Base-by-base conservation (phyloP, 495 filamentous ascomycete genomes). In the Lasiosphaeris hirsuta region DNA sequence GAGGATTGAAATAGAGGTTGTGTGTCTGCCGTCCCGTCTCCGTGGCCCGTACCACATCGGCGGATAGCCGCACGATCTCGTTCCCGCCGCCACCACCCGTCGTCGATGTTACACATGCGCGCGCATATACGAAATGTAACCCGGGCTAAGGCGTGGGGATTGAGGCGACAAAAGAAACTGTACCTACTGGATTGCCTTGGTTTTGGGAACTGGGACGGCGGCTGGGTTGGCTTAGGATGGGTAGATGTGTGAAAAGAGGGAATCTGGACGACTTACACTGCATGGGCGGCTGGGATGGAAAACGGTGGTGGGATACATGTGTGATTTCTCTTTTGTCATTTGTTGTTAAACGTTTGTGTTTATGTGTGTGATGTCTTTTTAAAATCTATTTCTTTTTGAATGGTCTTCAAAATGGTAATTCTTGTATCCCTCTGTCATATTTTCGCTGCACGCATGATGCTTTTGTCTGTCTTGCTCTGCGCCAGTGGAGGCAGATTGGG, bases 281-380 rank as follows among this genome's bases (percentile, higher is more conserved):
- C 45, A 56, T 30, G 44, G 7, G 11, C 1, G 44, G 8, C 4
- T 44, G 38, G 39, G 51, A 54, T 36, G 40, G 42, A 38, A 23
- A 37, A 39, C 10, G 53, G 43, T 46, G 43, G 43, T 19, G 53
- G 42, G 34, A 55, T 46, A 55, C 30, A 55, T 11, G 33, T 38
- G 41, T 50, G 10, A 37, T 53, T 51, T 43, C 40, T 38, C 0
- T 40, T n/a, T 51, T 30, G 17, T 34, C 10, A 48, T 55, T 50
- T 40, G 47, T 38, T 50, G 23, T 5, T 30, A 5, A 30, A 30
- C 23, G 23, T 30, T 30, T 30, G 23, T 30, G 23, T 30, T 30
- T 30, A 30, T 30, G 23, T 30, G 23, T 30, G 2, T 30, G 23
- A 30, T 30, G 2, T 30, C 5, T 30, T 30, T 30, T 30, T n/a